phyloP scores from a whole-genome alignment of 306 rosid species.

The Casuarina equisetifolia region DNA sequence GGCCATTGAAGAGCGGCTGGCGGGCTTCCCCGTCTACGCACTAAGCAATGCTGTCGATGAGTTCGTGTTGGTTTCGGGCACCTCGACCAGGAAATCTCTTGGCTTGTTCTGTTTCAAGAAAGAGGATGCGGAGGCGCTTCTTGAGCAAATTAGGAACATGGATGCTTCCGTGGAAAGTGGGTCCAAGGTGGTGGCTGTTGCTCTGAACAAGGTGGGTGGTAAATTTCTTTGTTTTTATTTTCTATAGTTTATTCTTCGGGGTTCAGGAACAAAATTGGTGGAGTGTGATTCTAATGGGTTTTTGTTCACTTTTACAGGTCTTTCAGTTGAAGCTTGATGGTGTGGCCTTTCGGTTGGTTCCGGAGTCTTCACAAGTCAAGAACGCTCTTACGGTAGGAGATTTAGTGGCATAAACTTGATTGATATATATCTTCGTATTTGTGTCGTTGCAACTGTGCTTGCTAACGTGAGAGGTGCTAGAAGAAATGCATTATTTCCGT shows the following conservation, averaged over 20 bases:
- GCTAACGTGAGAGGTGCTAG: conserved; percentile 1
- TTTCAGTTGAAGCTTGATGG: conserved; percentile 89
- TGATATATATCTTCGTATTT: too few relatives aligned
- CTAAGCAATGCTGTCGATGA: conserved; percentile 80
- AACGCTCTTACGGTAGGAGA: conserved; percentile 64
- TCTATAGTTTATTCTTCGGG: neutral
- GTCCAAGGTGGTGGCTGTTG: conserved; percentile 87
- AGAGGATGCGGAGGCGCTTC: conserved; percentile 82
- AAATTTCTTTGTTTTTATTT: neutral
- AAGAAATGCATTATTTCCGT: neutral
- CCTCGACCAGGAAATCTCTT: conserved; percentile 55
- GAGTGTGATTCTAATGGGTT: conserved; percentile 4
- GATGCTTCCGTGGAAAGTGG: conserved; percentile 63
- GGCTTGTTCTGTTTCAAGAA: conserved; percentile 86
- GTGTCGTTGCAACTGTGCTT: neutral
- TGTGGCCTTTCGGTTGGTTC: conserved; percentile 84
- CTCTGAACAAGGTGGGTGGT: conserved; percentile 69
- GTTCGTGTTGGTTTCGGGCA: conserved; percentile 77
- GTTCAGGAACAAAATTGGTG: neutral
- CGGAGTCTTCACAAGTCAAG: conserved; percentile 73
- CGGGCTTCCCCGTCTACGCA: conserved; percentile 90
- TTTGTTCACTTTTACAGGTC: conserved; percentile 42
- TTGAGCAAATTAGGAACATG: conserved; percentile 54
- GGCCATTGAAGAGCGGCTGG: conserved; percentile 74
- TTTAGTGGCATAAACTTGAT: neutral